A percentile compares a stretch with the other conserved stretches of the same genome.
These are phyloP conservation scores for Dactylellina parvicollis DNA, from an alignment of 2,329 filamentous ascomycete species.

Conservation along the genomic window DNA sequence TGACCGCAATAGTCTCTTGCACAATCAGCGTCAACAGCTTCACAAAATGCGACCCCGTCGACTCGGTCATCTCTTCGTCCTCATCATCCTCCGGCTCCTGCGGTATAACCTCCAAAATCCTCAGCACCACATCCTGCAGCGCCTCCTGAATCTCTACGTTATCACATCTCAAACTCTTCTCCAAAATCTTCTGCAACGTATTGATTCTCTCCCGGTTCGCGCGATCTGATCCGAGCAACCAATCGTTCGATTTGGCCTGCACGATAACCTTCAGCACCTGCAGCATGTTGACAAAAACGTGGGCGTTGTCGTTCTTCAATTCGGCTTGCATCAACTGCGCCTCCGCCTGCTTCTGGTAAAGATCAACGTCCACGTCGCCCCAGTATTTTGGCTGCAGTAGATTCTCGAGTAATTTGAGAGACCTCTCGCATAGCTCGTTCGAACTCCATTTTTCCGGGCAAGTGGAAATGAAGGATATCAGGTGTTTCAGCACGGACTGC, in stretches of 20 bases:
- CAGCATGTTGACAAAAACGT: constrained; percentile 87
- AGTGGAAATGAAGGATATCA: constrained; percentile 93
- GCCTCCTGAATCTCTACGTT: constrained; percentile 91
- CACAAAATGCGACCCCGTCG: constrained; percentile 85
- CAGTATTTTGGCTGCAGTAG: constrained; percentile 87
- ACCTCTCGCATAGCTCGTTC: constrained; percentile 85
- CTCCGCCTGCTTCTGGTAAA: constrained; percentile 90
- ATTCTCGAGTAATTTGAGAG: constrained; percentile 81
- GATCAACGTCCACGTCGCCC: constrained; percentile 89
- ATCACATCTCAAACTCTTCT: constrained; percentile 88
- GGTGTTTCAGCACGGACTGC: constrained; percentile 84
- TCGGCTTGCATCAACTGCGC: constrained; percentile 76
- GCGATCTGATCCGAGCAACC: constrained; percentile 72
- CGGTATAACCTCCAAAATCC: constrained; percentile 88
- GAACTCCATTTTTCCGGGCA: constrained; percentile 80
- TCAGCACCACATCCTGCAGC: constrained; percentile 78
- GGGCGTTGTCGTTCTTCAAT: constrained; percentile 72
- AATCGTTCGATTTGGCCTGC: constrained; percentile 86
- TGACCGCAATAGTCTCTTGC: constrained; percentile 82
- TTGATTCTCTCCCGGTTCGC: constrained; percentile 68
- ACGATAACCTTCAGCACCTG: constrained; percentile 91
- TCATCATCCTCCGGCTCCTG: constrained; percentile 81
- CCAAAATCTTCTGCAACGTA: constrained; percentile 83
- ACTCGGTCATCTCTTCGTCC: constrained; percentile 79
- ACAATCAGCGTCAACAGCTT: constrained; percentile 84